These are phyloP conservation scores for Penicillium oxalicum DNA, from an alignment of 2,329 filamentous ascomycete species.

Conservation along the genomic window DNA sequence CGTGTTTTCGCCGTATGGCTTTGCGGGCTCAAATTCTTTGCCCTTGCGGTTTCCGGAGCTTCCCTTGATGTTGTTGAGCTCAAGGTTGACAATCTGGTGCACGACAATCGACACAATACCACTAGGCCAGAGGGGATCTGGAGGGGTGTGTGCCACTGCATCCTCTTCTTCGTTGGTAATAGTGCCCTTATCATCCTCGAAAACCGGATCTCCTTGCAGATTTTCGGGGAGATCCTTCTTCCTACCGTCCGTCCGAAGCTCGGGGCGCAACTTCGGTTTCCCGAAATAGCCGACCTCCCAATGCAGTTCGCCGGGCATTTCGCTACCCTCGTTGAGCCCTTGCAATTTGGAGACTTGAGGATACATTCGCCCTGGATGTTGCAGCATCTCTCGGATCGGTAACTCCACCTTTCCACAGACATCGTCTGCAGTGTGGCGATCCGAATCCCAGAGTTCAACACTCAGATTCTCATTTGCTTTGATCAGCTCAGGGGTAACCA, in stretches of 20 bases:
- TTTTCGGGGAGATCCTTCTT: constrained; percentile 68
- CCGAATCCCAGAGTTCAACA: constrained; percentile 93
- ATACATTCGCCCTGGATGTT: constrained; percentile 89
- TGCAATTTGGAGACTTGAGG: constrained; percentile 76
- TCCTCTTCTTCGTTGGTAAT: constrained; percentile 70
- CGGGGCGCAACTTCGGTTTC: constrained; percentile 80
- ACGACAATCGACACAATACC: constrained; percentile 80
- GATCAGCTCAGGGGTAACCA: constrained; percentile 84
- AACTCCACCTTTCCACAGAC: constrained; percentile 92
- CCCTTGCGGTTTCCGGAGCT: constrained; percentile 75
- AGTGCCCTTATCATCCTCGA: constrained; percentile 83
- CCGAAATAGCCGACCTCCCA: constrained; percentile 97
- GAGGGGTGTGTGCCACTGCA: constrained; percentile 80
- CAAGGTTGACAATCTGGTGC: constrained; percentile 91
- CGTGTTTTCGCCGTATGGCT: constrained; percentile 74
- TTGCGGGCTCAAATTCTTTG: constrained; percentile 82
- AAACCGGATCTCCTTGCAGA: constrained; percentile 65
- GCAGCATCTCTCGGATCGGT: constrained; percentile 89
- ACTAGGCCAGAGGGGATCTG: constrained; percentile 92
- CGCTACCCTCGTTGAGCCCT: constrained; percentile 74
- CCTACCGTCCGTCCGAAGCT: constrained; percentile 79
- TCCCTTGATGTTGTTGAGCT: constrained; percentile 85
- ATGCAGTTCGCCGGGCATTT: constrained; percentile 87
- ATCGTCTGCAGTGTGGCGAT: constrained; percentile 85
- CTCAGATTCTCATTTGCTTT: constrained; percentile 90